These are phyloP conservation scores for Cordyceps cicadae DNA, from an alignment of 2,329 filamentous ascomycete genomes.

Conservation along the genomic window DNA sequence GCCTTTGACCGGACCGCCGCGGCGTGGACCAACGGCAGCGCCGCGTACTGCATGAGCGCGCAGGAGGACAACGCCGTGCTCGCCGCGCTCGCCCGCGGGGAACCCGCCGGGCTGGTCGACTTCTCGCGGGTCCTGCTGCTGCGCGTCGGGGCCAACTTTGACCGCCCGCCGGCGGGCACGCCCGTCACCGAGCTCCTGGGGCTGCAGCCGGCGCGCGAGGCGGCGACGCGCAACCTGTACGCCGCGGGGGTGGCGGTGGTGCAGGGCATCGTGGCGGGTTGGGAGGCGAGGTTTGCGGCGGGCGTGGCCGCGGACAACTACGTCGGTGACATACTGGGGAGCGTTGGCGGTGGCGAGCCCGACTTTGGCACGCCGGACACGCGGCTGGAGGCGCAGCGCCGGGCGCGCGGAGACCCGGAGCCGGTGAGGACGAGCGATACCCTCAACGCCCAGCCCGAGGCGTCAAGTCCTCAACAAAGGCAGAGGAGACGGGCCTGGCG, in stretches of 20 bases:
- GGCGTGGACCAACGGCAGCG: slow-evolving; percentile 59
- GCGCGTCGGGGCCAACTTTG: slow-evolving; percentile 62
- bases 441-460: not conserved
- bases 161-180: slow-evolving; percentile 54
- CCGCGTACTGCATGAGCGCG: slow-evolving; percentile 60
- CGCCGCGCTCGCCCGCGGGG: slow-evolving; percentile 54
- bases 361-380: slow-evolving; percentile 45
- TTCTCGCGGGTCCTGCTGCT: slow-evolving; percentile 60
- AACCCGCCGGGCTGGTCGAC: slow-evolving; percentile 50
- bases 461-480: not conserved
- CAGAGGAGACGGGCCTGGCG: not conserved
- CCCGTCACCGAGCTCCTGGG: slow-evolving; percentile 52
- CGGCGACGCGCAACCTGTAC: slow-evolving; percentile 59
- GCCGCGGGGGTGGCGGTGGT: slow-evolving; percentile 55
- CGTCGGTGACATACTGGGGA: slow-evolving; percentile 63
- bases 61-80: slow-evolving; percentile 67
- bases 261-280: slow-evolving; percentile 51
- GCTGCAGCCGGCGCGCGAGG: slow-evolving; percentile 52
- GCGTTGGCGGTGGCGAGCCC: slow-evolving; percentile 50
- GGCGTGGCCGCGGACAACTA: slow-evolving; percentile 57
- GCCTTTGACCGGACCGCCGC: slow-evolving; percentile 58
- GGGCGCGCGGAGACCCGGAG: not conserved
- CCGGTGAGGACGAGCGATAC: not conserved
- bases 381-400: not conserved
- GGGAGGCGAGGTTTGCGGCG: slow-evolving; percentile 48